Evolutionary conservation across 75 land plant genomes (phyloP), one percentile per base, ranked within the genome.

Genomic region (Sequoia sempervirens): DNA sequence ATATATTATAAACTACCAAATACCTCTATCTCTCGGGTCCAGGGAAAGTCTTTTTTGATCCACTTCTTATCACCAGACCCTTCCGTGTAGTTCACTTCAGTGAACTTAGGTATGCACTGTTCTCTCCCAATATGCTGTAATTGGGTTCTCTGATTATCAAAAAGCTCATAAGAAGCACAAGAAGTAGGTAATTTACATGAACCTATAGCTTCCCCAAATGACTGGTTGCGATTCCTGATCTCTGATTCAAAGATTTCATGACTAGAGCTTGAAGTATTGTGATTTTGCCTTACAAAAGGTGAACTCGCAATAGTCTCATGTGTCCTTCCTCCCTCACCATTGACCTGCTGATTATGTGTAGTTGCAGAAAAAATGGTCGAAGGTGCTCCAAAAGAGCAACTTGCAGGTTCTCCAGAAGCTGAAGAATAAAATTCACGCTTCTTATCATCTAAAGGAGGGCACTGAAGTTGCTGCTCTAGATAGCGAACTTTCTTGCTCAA

Each of bases 11-110:
- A 64, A 83, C 18, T 7, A 37, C 30, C 37, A 52, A 36, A 72
- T 82, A 96, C 99, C 98, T 96, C 94, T 66, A 97, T 88, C 83
- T 96, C 86, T 80, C 85, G 90, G 79, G 94, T 90, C 99, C 99
- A 97, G 17, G 94, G 91, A 56, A 97, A 97, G 78, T 94, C 89
- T 74, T 84, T 28, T 70, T 88, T 86, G 46, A 90, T 92, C 95
- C 98, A 97, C 81, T 82, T 91, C 78, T 87, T 88, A 86, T 96
- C 98, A 54, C 61, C 80, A 80, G 94, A 94, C 23, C 96, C 99
- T 84, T 96, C 99, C 88, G 83, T 91, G 61, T 93, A 97, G 72
- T 91, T 96, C 10, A 96, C 88, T 38, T 95, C 90, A 75, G 87
- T 52, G 70, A 84, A 75, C 84, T 87, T 91, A 14, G 93, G 90